Conservation (phyloP, 164 flowering plant species). For the grape (Vitis vinifera) region ASM3070453v1 NC_081814.1:4651501-4652000, state of each 20-base stretch:
- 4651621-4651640: conserved; percentile 6
- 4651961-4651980: conserved; percentile 17
- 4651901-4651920: no score
- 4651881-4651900: no score
- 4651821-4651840: no score
- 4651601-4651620: background rate
- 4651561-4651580: background rate
- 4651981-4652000: conserved; percentile 35
- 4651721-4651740: background rate
- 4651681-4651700: conserved; percentile 5
- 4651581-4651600: background rate
- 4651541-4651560: conserved; percentile 4
- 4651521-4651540: background rate
- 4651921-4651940: no score
- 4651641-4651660: conserved; percentile 9
- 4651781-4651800: background rate
- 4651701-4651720: background rate
- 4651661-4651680: conserved; percentile 8
- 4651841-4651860: no score
- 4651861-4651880: no score
- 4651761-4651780: background rate
- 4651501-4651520: background rate
- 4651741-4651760: conserved; percentile 8
- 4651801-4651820: no score
- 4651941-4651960: no score